Evolutionary conservation across 352 stramenopile genomes (phyloP).

Genomic region (Pythium monospermum): DNA sequence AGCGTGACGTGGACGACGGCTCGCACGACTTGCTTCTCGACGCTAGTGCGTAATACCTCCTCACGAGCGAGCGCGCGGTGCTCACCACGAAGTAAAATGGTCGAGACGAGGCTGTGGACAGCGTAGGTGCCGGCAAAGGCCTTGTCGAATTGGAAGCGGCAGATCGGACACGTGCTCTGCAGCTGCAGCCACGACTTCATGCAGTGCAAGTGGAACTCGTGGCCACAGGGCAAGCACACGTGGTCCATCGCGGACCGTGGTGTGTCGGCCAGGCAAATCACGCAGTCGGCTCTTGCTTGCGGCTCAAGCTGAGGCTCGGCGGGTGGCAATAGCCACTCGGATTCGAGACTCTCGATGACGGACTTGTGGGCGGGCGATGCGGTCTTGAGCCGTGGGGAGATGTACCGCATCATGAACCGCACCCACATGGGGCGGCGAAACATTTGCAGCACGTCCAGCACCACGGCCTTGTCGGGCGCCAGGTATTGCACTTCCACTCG

Average conservation of each 20-base stretch:
- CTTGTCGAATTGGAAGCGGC: conserved; percentile 82
- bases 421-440: conserved; percentile 51
- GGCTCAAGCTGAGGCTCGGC: not conserved
- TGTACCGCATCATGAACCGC: conserved; percentile 54
- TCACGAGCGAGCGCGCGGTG: conserved; percentile 16
- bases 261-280: conserved; percentile 84
- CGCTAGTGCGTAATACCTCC: conserved; percentile 19
- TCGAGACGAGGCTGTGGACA: conserved; percentile 41
- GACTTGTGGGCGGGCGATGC: conserved; percentile 36
- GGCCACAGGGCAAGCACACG: conserved; percentile 79
- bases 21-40: conserved; percentile 37
- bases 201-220: conserved; percentile 90
- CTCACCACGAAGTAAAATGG: conserved; percentile 28
- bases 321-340: conserved; percentile 19
- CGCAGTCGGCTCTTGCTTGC: conserved; percentile 47
- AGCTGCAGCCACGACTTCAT: conserved; percentile 88
- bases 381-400: conserved; percentile 59
- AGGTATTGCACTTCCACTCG: conserved; percentile 59
- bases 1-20: conserved; percentile 42
- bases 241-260: conserved; percentile 28
- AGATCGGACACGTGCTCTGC: conserved; percentile 90
- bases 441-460: conserved; percentile 52
- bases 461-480: conserved; percentile 31
- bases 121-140: conserved; percentile 49
- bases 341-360: conserved; percentile 32